Base-by-base conservation (phyloP, 148 eudicot species). In the Chenopodium berlandieri region DNA sequence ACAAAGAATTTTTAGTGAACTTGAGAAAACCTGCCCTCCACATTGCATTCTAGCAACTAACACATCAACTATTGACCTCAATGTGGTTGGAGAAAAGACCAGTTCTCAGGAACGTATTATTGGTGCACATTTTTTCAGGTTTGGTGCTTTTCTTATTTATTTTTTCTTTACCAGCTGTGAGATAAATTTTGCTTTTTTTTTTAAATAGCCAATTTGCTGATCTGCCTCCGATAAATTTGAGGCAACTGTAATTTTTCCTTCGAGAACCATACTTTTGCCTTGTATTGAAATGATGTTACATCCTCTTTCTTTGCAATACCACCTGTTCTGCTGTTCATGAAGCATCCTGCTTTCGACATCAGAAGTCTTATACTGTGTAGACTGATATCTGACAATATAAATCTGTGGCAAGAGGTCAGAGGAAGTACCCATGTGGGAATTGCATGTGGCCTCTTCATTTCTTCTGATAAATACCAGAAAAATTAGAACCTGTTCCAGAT, bases 101-200 rank as follows among this genome's bases (percentile, higher is more conserved):
- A 86, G 67, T 58, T 92, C 97, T 82, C 90, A 93, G 81, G 95
- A 91, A 46, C 92, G 97, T 75, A 89, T 95, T 79, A 71, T 95
- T 72, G 99, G 99, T 84, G 99, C 99, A 71, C 99, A 95, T 82
- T 95, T 95, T 88, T 95, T 95, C 92, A 95, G 99, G 99, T 95
- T 73, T 72, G 76, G 75, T 77, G 30, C 79, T 73, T 65, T 73
- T 47, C 6, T 37, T 74, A 17, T 48, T 40, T 20, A 25, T 13
- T 32, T 34, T 11, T 11, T 68, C 27, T 27, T 54, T 30, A 12
- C 17, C 71, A 2, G 44, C 3, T 22, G 56, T 56, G 50, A 63
- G 46, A 67, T 75, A 73, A 23, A 68, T 68, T 27, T 32, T 22
- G 46, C 65, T 20, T 72, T 34, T 34, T 3, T 34, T 34, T 34